Evolutionary conservation across 1,139 yeast genomes (phyloP), one percentile per base, ranked within the genome.

Genomic region (Candida sp.): DNA sequence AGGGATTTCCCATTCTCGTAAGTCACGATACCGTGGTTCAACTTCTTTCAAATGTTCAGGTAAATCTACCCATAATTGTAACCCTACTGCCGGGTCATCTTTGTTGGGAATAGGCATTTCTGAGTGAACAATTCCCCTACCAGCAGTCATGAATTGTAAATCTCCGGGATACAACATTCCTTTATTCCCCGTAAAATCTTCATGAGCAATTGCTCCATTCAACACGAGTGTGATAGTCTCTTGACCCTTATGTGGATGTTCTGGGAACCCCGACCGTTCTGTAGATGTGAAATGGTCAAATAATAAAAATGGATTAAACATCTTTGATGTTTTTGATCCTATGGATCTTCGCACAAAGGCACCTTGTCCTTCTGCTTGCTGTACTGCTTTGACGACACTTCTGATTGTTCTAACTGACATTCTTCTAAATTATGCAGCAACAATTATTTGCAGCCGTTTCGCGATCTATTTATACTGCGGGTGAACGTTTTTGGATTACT

Each of bases 121-220:
- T 5, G 90, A 79, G 57, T 89, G 96, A 34, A 87, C 89, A 36
- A 89, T 81, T 42, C 96, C 97, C 52, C 76, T 79, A 45, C 97
- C 97, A 7, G 97, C 97, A 45, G 97, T 90, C 96, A 90, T 90
- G 60, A 90, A 89, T 67, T 90, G 97, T 53, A 90, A 70, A 60
- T 90, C 97, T 41, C 97, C 97, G 21, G 90, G 83, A 46, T 81
- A 78, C 44, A 90, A 68, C 21, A 88, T 74, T 43, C 97, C 97
- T 45, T 79, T 76, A 30, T 84, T 72, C 1, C 97, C 97, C 3
- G 96, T 87, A 68, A 89, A 88, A 63, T 90, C 97, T 61, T 88
- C 96, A 62, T 90, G 97, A 23, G 95, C 93, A 64, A 90, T 71
- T 46, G 81, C 82, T 40, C 97, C 97, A 45, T 80, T 74, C 48